phyloP scores from a whole-genome alignment of 192 early-diverging fungal genomes.

The Entomortierella chlamydospora region DNA sequence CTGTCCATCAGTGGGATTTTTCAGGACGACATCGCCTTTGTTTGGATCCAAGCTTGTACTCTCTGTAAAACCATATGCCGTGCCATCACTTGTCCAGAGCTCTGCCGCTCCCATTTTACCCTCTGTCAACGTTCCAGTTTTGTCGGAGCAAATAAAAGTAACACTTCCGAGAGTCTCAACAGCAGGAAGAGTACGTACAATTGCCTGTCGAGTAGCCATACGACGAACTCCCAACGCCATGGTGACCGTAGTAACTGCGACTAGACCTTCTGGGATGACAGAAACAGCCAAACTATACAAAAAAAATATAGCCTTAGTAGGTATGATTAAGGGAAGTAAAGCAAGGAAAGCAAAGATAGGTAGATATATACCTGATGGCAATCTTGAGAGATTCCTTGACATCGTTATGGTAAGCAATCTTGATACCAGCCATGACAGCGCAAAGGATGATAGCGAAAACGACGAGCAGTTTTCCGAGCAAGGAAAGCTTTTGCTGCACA shows the following conservation, averaged over 20 bases:
- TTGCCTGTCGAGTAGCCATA: constrained; percentile 88
- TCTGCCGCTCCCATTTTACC: constrained; percentile 95
- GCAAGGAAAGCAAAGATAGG: neutral
- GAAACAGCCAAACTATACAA: constrained; percentile 84
- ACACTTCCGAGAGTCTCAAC: constrained; percentile 96
- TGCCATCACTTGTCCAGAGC: constrained; percentile 82
- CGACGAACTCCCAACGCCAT: constrained; percentile 97
- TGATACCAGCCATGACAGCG: constrained; percentile 85
- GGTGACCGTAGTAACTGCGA: constrained; percentile 96
- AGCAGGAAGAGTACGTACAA: constrained; percentile 90
- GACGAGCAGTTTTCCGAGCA: constrained; percentile 86
- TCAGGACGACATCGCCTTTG: constrained; percentile 54
- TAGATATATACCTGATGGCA: constrained; percentile 70
- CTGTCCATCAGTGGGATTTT: constrained; percentile 9
- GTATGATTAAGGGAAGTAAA: too few relatives aligned
- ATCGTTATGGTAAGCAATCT: constrained; percentile 70
- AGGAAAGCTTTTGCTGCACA: constrained; percentile 77
- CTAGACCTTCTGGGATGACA: constrained; percentile 97
- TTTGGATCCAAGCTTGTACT: constrained; percentile 62
- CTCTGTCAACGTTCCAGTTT: constrained; percentile 94
- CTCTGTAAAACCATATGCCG: constrained; percentile 71
- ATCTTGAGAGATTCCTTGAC: constrained; percentile 80
- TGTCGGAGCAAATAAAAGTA: constrained; percentile 97
- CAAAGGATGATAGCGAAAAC: constrained; percentile 84
- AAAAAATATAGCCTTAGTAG: constrained; percentile 1